Percentiles rank a stretch among this genome's conserved stretches.
phyloP scores from a whole-genome alignment of 1,284 basidiomycete genomes.

The Ceratobasidium sp. region DNA sequence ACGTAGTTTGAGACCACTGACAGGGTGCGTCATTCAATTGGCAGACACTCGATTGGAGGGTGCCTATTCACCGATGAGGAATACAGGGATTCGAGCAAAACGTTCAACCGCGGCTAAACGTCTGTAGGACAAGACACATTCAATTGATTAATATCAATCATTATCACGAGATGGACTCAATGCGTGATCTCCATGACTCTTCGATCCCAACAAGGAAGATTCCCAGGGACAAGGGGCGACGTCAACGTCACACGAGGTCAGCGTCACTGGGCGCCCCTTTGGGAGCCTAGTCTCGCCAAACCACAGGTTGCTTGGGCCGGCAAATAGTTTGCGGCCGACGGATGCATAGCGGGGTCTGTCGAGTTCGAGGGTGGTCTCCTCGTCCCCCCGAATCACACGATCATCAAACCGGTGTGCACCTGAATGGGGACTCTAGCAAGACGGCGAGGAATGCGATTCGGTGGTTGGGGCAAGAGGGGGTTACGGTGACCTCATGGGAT shows the following conservation, averaged over 20 bases:
- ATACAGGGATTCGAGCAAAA: no score
- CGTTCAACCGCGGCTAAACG: neutral
- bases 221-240: neutral
- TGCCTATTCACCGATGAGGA: no score
- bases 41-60: no score
- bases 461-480: neutral
- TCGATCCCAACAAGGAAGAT: neutral
- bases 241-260: no score
- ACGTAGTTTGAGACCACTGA: no score
- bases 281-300: neutral
- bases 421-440: no score
- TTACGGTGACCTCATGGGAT: neutral
- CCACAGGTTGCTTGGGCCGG: neutral
- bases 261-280: neutral
- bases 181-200: constrained; percentile 21
- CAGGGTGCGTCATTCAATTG: no score
- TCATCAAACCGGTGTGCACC: neutral
- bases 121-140: neutral
- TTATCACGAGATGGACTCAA: constrained; percentile 1
- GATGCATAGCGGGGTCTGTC: constrained; percentile 3
- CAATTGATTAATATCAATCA: neutral
- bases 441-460: neutral
- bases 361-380: neutral
- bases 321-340: neutral
- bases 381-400: neutral